These are phyloP conservation scores for Alternaria arborescens DNA, from an alignment of 2,329 filamentous ascomycete species.

Conservation along the genomic window DNA sequence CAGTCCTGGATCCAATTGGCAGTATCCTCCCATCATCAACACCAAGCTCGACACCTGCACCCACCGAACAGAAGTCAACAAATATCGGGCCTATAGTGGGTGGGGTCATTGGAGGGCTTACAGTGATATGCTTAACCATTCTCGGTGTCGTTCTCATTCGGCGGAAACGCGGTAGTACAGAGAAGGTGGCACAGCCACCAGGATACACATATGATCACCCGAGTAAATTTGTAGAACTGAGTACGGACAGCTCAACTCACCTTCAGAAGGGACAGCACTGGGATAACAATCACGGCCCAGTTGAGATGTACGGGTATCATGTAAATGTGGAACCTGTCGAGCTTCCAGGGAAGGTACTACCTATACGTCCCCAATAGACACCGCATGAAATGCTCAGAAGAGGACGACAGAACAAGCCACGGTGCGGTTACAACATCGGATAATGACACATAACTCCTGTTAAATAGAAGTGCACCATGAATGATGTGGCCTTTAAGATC, in stretches of 20 bases:
- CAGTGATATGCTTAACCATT: conserved; percentile 19
- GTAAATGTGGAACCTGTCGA: conserved; percentile 18
- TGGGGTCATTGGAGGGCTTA: conserved; percentile 15
- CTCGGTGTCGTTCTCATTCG: conserved; percentile 20
- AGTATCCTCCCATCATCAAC: neutral
- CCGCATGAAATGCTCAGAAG: neutral
- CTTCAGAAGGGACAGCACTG: conserved; percentile 10
- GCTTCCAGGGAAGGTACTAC: conserved; percentile 10
- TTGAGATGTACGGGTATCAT: conserved; percentile 18
- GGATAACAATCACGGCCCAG: conserved; percentile 13
- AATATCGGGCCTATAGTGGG: conserved; percentile 20
- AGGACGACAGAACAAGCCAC: neutral
- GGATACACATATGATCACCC: conserved; percentile 7
- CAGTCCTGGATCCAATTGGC: neutral
- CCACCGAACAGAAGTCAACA: conserved; percentile 6
- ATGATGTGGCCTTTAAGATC: no score
- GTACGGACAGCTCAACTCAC: conserved; percentile 1
- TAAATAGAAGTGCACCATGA: no score
- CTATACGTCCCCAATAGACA: neutral
- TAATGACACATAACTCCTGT: no score
- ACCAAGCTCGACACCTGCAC: neutral
- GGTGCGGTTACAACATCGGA: neutral
- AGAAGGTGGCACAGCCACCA: conserved; percentile 1
- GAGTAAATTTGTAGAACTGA: neutral
- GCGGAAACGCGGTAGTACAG: conserved; percentile 11